These are phyloP conservation scores for Diddensiella caesifluorescens DNA, from an alignment of 805 yeast species.

Conservation along the genomic window DNA sequence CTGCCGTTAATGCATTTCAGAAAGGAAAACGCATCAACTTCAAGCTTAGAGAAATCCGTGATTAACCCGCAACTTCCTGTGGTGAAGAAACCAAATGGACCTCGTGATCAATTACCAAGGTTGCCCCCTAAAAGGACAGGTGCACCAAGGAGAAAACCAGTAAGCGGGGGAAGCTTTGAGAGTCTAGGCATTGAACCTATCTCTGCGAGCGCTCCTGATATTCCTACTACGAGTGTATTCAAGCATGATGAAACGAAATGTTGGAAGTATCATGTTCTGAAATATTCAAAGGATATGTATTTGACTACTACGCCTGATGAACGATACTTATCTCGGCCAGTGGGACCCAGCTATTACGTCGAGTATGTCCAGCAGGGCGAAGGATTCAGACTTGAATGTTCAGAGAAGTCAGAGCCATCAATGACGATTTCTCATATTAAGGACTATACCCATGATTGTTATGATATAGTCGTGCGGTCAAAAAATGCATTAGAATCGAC, in stretches of 20 bases:
- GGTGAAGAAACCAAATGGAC: no score
- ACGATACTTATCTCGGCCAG: constrained; percentile 52
- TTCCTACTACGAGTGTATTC: no score
- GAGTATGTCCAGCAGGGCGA: constrained; percentile 5
- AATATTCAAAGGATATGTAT: constrained; percentile 50
- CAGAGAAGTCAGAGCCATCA: constrained; percentile 4
- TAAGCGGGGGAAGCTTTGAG: no score
- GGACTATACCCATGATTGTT: background rate
- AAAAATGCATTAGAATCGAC: background rate
- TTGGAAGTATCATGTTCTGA: constrained; percentile 62
- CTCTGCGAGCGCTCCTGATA: no score
- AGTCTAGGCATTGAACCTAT: no score
- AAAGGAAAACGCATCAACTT: constrained; percentile 1
- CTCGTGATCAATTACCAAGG: no score
- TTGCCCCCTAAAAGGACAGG: no score
- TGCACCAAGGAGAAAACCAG: constrained; percentile 1
- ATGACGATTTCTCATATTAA: constrained; percentile 7
- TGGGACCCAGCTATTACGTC: constrained; percentile 60
- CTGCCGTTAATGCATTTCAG: constrained; percentile 7
- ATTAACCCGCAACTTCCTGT: no score
- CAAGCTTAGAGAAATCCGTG: background rate
- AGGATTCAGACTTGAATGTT: constrained; percentile 12
- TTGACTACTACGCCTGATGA: constrained; percentile 63
- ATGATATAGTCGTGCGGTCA: background rate
- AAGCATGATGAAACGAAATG: constrained; percentile 30